phyloP scores from a whole-genome alignment of 345 rosid genomes.

The Cardiospermum halicacabum region DNA sequence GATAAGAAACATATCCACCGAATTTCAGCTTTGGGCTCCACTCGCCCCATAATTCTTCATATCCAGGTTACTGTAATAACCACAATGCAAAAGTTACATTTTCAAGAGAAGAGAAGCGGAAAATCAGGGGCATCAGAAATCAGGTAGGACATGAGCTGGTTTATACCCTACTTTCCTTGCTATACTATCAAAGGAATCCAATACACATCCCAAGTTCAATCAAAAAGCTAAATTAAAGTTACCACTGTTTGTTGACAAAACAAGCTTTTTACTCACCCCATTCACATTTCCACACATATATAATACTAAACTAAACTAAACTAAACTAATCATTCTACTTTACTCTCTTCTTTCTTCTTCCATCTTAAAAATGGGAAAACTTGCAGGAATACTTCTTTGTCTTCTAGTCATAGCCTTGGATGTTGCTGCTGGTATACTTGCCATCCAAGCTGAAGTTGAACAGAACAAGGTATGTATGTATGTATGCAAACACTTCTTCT shows the following conservation, averaged over 20 bases:
- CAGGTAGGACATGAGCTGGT: constrained; percentile 37
- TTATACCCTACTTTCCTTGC: constrained; percentile 55
- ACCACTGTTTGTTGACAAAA: constrained; percentile 37
- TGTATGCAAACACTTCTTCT: background rate
- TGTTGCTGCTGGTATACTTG: constrained; percentile 78
- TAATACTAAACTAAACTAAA: no score
- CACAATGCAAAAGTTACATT: no score
- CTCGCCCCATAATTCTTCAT: background rate
- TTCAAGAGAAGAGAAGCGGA: background rate
- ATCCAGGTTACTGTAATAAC: background rate
- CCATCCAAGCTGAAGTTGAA: constrained; percentile 81
- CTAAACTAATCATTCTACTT: background rate
- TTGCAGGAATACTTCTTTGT: constrained; percentile 64
- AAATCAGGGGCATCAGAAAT: constrained; percentile 9
- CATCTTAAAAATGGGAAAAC: constrained; percentile 42
- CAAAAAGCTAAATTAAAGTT: constrained; percentile 23
- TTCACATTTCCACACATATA: background rate
- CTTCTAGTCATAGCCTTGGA: constrained; percentile 74
- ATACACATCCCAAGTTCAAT: constrained; percentile 9
- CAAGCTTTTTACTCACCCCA: constrained; percentile 30
- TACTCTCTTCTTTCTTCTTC: constrained; percentile 8
- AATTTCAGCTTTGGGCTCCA: background rate
- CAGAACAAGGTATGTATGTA: constrained; percentile 61
- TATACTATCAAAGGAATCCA: constrained; percentile 50
- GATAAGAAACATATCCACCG: constrained; percentile 3